Evolutionary conservation across 768 basidiomycete species (phyloP), one percentile per base, ranked within the genome.

Genomic region (Boletellus ananas): DNA sequence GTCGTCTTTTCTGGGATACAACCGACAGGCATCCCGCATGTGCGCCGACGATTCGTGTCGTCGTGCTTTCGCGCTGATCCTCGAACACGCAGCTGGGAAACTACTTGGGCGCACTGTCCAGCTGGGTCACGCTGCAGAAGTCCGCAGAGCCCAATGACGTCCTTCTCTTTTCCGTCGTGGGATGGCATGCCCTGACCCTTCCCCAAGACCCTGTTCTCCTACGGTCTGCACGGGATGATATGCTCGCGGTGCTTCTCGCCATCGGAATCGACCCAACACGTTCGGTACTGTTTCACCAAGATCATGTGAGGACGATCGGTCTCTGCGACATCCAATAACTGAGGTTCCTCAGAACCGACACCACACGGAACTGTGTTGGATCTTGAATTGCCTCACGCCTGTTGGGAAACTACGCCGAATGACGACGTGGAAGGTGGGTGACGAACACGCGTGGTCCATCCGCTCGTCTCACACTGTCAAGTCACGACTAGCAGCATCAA

Each of bases 381-480:
- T 94, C 42, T 66, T 97, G 50, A 89, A 80, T 55, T 95, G 92
- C 58, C 70, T 93, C 29, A 86, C 90, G 0, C 85, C 92, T 0
- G 75, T 94, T 18, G 91, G 92, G 10, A 84, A 83, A 57, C 70
- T 97, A 10, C 80, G 83, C 35, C 70, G 94, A 37, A 96, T 97
- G 95, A 97, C 94, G 4, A 93, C 91, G 0, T 97, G 94, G 93
- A 98, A 97, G 81, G 92, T 89, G 51, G 25, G 72, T 52, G 14
- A 10, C 31, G 11, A 20, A 3, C 21, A 11, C 10, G 20, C 25
- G 9, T 31, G 7, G 40, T n/a, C 14, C 33, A 12, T 29, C 17
- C 6, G 10, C 33, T 17, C 17, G 18, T 21, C 49, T 53, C 42
- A 60, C 17, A 4, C 10, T 16, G 31, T 43, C 12, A 59, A 94